Evolutionary conservation across 192 early-diverging fungal species (phyloP).

Genomic region (Backusella psychrophila): DNA sequence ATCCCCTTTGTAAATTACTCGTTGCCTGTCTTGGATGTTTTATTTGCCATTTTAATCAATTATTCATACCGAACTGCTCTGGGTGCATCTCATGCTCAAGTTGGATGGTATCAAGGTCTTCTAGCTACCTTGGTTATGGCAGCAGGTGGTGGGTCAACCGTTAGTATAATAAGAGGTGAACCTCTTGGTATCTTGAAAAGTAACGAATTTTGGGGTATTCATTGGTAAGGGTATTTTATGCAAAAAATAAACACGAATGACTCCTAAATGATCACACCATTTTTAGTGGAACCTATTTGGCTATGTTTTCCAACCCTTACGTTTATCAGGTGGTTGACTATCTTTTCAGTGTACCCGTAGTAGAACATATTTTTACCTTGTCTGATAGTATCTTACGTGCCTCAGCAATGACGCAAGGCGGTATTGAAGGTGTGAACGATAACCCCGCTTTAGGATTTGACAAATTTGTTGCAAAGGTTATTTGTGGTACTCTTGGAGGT

Average conservation of each 20-base stretch:
- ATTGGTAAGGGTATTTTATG: constrained; percentile 22
- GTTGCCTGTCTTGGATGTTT: constrained; percentile 10
- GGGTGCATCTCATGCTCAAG: constrained; percentile 24
- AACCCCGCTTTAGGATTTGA: constrained; percentile 21
- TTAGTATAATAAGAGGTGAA: constrained; percentile 30
- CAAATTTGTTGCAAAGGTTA: constrained; percentile 31
- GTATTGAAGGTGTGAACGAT: constrained; percentile 30
- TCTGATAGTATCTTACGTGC: constrained; percentile 29
- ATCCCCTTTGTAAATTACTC: constrained; percentile 1
- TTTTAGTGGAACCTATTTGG: constrained; percentile 25
- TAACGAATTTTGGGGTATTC: constrained; percentile 29
- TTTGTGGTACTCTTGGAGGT: constrained; percentile 36
- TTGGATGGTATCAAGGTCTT: constrained; percentile 37
- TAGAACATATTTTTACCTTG: constrained; percentile 12
- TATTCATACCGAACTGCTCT: constrained; percentile 21
- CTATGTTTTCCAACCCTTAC: constrained; percentile 26
- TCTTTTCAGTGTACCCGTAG: constrained; percentile 16
- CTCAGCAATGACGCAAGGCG: constrained; percentile 15
- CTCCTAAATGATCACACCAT: neutral
- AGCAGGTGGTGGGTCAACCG: constrained; percentile 32
- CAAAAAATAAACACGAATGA: neutral
- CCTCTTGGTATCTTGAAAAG: constrained; percentile 24
- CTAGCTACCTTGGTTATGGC: constrained; percentile 32
- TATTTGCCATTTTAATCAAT: constrained; percentile 20
- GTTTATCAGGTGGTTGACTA: constrained; percentile 18